phyloP scores from a whole-genome alignment of 2,329 filamentous ascomycete genomes.

The Cladosporium sp. region DNA sequence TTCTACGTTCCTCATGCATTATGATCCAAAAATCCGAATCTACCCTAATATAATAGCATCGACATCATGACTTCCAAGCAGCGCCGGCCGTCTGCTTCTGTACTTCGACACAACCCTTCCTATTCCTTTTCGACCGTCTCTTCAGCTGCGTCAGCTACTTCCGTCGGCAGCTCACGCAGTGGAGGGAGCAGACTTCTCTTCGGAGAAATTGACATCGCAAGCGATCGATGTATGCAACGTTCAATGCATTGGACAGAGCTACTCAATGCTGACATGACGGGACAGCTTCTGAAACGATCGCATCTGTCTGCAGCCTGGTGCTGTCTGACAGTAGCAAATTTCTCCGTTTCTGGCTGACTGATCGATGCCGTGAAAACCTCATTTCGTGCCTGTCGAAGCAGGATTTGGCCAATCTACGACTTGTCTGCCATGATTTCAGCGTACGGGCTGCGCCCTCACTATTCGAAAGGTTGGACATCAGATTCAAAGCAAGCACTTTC shows the following conservation, averaged over 20 bases:
- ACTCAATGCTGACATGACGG: no score
- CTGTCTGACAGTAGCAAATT: conserved; percentile 46
- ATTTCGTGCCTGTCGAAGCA: conserved; percentile 38
- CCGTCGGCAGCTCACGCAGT: conserved; percentile 31
- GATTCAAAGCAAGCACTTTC: conserved; percentile 70
- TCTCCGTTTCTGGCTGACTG: conserved; percentile 47
- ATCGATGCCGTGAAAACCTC: conserved; percentile 43
- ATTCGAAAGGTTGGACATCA: conserved; percentile 65
- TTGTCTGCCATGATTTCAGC: conserved; percentile 66
- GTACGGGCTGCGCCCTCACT: conserved; percentile 65
- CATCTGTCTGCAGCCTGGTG: conserved; percentile 47
- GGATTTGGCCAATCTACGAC: conserved; percentile 51
- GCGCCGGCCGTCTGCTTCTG: conserved; percentile 20
- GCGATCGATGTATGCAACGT: conserved; percentile 31
- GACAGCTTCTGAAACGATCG: conserved; percentile 42
- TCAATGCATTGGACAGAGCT: conserved; percentile 1
- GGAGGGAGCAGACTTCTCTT: conserved; percentile 41
- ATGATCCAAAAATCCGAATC: conserved; percentile 16
- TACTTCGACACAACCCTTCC: conserved; percentile 32
- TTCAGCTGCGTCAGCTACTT: conserved; percentile 31
- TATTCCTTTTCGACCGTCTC: conserved; percentile 30
- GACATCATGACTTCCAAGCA: conserved; percentile 27
- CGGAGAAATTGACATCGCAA: conserved; percentile 46
- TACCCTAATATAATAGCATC: conserved; percentile 2
- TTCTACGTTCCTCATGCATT: conserved; percentile 14